phyloP scores from a whole-genome alignment of 495 filamentous ascomycete genomes.

The Neurospora africana region DNA sequence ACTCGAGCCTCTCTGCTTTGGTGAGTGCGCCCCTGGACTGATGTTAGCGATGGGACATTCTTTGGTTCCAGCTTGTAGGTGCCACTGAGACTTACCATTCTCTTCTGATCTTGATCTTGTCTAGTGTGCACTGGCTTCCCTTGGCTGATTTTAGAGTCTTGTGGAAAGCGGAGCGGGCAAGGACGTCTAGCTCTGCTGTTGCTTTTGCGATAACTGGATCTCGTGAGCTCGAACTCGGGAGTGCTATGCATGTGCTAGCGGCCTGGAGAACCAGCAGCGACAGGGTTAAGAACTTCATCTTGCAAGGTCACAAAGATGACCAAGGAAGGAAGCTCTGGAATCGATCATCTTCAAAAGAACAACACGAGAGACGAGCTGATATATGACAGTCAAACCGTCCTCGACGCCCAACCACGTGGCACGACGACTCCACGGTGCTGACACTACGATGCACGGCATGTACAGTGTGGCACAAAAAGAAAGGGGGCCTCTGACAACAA shows the following conservation, averaged over 20 bases:
- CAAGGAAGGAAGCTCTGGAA: background rate
- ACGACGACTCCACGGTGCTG: background rate
- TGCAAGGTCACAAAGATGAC: background rate
- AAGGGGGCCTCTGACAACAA: too few relatives aligned
- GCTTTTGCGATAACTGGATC: background rate
- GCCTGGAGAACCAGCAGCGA: background rate
- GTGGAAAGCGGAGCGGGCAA: background rate
- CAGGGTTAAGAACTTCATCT: background rate
- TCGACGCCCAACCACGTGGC: background rate
- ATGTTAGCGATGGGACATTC: background rate
- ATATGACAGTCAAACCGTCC: background rate
- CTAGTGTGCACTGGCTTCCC: conserved; percentile 23
- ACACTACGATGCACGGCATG: background rate
- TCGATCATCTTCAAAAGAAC: background rate
- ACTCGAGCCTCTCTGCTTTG: conserved; percentile 39
- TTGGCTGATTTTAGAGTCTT: background rate
- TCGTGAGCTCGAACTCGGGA: background rate
- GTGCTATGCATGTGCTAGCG: background rate
- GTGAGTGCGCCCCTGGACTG: conserved; percentile 36
- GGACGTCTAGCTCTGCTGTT: background rate
- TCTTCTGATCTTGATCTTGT: conserved; percentile 7
- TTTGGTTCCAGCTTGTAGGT: background rate
- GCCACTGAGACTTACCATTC: conserved; percentile 9
- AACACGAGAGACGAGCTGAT: background rate
- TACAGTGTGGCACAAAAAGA: background rate